Evolutionary conservation across 2,329 filamentous ascomycete species (phyloP).

Genomic region (Epichloe brachyelytri): DNA sequence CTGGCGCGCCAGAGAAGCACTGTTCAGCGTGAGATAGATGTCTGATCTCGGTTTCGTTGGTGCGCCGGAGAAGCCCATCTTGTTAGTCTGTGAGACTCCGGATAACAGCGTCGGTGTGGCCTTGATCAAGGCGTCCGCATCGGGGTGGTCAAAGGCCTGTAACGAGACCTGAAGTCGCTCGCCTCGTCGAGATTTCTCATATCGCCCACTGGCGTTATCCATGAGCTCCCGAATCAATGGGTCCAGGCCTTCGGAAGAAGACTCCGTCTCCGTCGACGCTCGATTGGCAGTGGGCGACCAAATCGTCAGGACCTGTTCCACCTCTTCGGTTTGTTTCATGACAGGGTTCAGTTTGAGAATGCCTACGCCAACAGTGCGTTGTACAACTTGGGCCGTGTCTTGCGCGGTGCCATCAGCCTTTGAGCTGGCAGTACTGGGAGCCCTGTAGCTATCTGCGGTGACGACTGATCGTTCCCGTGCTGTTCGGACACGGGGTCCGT

Average conservation of each 20-base stretch:
- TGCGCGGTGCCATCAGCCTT: conserved; percentile 12
- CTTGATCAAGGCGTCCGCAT: conserved; percentile 71
- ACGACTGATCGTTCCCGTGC: conserved; percentile 25
- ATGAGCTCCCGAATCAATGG: conserved; percentile 61
- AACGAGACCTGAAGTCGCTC: conserved; percentile 71
- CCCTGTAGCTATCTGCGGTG: conserved; percentile 31
- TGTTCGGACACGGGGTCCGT: conserved; percentile 47
- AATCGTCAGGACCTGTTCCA: conserved; percentile 63
- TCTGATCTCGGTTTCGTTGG: conserved; percentile 82
- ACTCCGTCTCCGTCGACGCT: conserved; percentile 41
- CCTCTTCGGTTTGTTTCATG: conserved; percentile 57
- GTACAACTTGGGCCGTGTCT: conserved; percentile 18
- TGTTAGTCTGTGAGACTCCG: conserved; percentile 65
- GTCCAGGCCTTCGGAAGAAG: conserved; percentile 56
- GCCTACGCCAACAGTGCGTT: conserved; percentile 62
- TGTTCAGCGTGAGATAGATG: conserved; percentile 80
- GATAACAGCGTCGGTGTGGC: conserved; percentile 80
- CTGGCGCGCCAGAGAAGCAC: conserved; percentile 67
- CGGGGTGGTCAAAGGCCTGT: conserved; percentile 61
- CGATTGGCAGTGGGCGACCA: conserved; percentile 53
- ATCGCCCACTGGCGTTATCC: conserved; percentile 59
- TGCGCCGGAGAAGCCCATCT: conserved; percentile 88
- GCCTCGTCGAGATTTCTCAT: conserved; percentile 57
- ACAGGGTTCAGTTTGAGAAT: conserved; percentile 63
- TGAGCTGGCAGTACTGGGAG: conserved; percentile 46